Evolutionary conservation across 1,139 yeast genomes (phyloP), one percentile per base, ranked within the genome.

Genomic region (Geotrichum australiense): DNA sequence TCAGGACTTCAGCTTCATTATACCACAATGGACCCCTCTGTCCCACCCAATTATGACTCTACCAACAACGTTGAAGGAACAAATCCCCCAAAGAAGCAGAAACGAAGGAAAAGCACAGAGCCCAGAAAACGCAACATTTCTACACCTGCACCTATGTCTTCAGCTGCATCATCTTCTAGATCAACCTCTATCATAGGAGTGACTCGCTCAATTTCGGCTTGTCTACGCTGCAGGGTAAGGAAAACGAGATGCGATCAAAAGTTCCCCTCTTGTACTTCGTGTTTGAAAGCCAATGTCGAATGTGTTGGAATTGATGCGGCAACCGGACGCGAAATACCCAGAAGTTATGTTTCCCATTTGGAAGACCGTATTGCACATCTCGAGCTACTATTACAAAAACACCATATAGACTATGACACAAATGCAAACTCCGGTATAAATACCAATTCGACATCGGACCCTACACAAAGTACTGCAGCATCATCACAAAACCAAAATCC

Each of bases 231-330:
- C 54, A 71, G 95, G 20, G 59, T 68, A 43, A 80, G 85, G 55
- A 86, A 86, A 62, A 76, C 85, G 43, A 78, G 78, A 54, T 87
- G 96, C 64, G 94, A 87, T 51, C 89, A 81, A 51, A 75, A 76
- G 50, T 80, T 83, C 58, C 95, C 95, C 1, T 74, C 77, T 41
- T 87, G 96, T 57, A 65, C 76, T n/a, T 73, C 75, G 31, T 86
- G 96, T 62, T 69, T 67, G 19, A 78, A 76, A 52, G 80, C 82
- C 16, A 74, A 76, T 5, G 78, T 67, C 3, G 83, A 81, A 15
- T 86, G 96, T 61, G 78, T 85, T 14, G 87, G 94, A 0, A 62
- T 83, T 11, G 96, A 87, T 58, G 86, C 94, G 0, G 85, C 86
- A 4, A 83, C 95, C 0, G 94, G 95, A 0, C 66, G 94, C 43